Percentiles rank a stretch among this genome's conserved stretches.
Evolutionary conservation across 139 green algal species (phyloP).

Genomic region (Chloropicon primus): DNA sequence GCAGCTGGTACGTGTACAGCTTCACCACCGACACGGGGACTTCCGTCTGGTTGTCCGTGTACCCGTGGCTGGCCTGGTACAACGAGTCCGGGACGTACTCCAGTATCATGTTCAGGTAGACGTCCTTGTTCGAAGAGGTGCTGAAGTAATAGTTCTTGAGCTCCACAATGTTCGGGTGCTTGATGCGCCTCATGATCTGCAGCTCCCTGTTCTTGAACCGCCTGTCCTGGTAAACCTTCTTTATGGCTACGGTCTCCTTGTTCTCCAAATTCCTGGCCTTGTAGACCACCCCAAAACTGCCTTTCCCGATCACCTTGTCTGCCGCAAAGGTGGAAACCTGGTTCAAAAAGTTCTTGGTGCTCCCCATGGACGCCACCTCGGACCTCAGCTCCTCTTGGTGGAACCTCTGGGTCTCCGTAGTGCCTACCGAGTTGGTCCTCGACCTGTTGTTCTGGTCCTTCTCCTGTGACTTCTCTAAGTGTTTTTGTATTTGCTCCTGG

Average conservation of each 20-base stretch:
- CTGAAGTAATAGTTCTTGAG: conserved; percentile 98
- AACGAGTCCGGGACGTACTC: conserved; percentile 97
- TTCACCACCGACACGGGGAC: conserved; percentile 90
- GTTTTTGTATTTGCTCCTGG: neutral
- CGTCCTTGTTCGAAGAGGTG: conserved; percentile 36
- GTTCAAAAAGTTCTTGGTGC: neutral
- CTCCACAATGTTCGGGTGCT: conserved; percentile 92
- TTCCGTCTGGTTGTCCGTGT: conserved; percentile 74
- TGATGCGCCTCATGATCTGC: conserved; percentile 89
- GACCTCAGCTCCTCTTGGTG: neutral
- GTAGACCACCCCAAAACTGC: conserved; percentile 96
- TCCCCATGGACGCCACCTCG: neutral
- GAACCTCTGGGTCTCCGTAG: neutral
- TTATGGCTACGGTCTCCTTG: conserved; percentile 79
- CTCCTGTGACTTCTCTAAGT: neutral
- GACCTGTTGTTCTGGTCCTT: neutral
- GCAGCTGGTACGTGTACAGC: conserved; percentile 83
- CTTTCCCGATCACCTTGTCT: conserved; percentile 88
- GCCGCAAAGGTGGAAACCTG: conserved; percentile 59
- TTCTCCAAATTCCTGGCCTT: conserved; percentile 33
- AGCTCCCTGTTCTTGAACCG: conserved; percentile 99
- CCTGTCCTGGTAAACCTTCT: conserved; percentile 99
- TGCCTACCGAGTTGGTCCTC: neutral
- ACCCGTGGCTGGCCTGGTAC: conserved; percentile 93
- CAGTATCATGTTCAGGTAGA: conserved; percentile 97